A percentile compares a stretch with the other conserved stretches of the same genome.
phyloP scores from a whole-genome alignment of 176 grass and related monocot genomes.

The Ensete ventricosum region DNA sequence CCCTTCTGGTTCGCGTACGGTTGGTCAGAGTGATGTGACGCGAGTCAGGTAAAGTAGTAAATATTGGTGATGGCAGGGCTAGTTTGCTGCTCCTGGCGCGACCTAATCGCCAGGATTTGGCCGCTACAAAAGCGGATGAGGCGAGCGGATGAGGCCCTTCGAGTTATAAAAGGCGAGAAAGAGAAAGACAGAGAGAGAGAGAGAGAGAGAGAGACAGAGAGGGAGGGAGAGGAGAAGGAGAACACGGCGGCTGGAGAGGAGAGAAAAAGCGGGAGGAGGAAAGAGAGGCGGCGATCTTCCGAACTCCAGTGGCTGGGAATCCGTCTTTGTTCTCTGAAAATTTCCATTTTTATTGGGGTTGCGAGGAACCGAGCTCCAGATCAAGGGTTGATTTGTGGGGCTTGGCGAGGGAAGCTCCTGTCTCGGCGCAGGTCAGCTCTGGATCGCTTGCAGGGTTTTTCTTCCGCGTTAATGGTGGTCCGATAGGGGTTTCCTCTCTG shows the following conservation, averaged over 20 bases:
- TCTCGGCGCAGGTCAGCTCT: not conserved
- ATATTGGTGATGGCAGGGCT: too few species aligned
- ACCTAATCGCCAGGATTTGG: too few species aligned
- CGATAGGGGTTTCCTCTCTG: slow-evolving; percentile 4
- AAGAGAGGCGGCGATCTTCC: not conserved
- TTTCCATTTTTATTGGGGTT: not conserved
- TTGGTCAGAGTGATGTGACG: too few species aligned
- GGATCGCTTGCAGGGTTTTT: not conserved
- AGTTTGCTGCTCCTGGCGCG: too few species aligned
- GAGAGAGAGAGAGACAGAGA: not conserved
- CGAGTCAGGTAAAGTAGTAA: too few species aligned
- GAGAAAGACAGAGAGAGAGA: not conserved
- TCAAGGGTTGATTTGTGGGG: slow-evolving; percentile 1
- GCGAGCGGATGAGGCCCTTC: too few species aligned
- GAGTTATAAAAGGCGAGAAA: slow-evolving; percentile 11
- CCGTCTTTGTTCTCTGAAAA: not conserved
- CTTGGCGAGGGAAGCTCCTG: not conserved
- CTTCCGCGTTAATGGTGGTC: not conserved
- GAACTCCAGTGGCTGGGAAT: not conserved
- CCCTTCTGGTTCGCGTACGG: too few species aligned
- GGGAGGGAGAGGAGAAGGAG: not conserved
- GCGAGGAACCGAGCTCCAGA: not conserved
- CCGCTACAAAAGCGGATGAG: too few species aligned
- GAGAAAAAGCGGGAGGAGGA: not conserved
- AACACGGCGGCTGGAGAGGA: slow-evolving; percentile 10